Evolutionary conservation across 2,329 filamentous ascomycete genomes (phyloP).

Genomic region (Aspergillus pseudoterreus): DNA sequence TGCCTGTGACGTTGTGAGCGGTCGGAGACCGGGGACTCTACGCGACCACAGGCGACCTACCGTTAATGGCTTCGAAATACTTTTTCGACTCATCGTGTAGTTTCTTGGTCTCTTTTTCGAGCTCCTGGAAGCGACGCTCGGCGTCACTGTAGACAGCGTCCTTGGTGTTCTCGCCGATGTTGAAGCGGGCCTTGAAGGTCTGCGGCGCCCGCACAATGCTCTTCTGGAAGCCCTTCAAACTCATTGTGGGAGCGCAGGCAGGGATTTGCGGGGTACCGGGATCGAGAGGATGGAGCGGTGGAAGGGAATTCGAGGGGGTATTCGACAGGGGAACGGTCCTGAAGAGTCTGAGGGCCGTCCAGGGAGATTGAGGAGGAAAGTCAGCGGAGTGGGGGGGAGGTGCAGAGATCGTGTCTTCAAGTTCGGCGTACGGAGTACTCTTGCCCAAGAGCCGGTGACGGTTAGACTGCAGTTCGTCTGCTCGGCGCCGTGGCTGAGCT

Average conservation of each 20-base stretch:
- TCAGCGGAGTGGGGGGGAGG: constrained; percentile 3
- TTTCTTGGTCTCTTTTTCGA: constrained; percentile 94
- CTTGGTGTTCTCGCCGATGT: constrained; percentile 91
- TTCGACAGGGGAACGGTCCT: background rate
- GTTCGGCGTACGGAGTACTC: background rate
- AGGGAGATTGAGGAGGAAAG: background rate
- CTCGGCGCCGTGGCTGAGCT: constrained; percentile 21
- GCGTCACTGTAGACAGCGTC: constrained; percentile 93
- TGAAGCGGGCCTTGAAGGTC: constrained; percentile 86
- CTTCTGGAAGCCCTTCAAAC: constrained; percentile 95
- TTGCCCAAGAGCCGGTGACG: constrained; percentile 16
- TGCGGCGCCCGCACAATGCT: constrained; percentile 86
- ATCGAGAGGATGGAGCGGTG: background rate
- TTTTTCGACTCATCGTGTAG: constrained; percentile 96
- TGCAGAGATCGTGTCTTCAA: constrained; percentile 6
- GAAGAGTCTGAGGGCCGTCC: background rate
- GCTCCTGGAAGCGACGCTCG: constrained; percentile 87
- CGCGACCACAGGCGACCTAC: constrained; percentile 33
- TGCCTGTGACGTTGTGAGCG: constrained; percentile 51
- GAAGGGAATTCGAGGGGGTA: background rate
- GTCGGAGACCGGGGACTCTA: background rate
- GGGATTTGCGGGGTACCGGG: background rate
- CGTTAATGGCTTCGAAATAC: constrained; percentile 97
- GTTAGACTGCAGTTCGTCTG: constrained; percentile 18
- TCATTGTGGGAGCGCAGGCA: constrained; percentile 58